A percentile compares a stretch with the other conserved stretches of the same genome.
Conservation (phyloP, 2,329 filamentous ascomycete species). For the Talaromyces sp. region DNA sequence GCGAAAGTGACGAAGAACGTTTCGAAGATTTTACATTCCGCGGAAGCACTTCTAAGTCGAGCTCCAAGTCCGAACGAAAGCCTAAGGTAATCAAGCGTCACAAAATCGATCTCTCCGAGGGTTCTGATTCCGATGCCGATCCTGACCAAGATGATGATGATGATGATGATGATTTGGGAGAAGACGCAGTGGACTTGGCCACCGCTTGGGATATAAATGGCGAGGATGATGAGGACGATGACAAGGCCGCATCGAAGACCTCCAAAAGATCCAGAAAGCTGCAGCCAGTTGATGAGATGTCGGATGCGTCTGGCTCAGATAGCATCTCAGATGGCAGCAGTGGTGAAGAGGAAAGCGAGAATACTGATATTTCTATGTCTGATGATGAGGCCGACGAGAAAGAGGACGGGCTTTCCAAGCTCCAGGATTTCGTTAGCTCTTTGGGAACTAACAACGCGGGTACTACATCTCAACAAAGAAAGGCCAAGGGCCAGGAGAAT, state of each 20-base stretch:
- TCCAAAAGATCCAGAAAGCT: conserved; percentile 28
- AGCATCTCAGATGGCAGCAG: conserved; percentile 31
- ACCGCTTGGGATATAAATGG: conserved; percentile 58
- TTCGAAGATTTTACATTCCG: conserved; percentile 73
- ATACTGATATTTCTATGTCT: conserved; percentile 49
- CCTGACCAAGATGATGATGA: conserved; percentile 35
- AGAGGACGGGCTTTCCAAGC: conserved; percentile 55
- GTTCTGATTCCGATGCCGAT: conserved; percentile 42
- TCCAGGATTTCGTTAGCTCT: conserved; percentile 66
- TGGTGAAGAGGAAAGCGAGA: conserved; percentile 44
- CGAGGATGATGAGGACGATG: conserved; percentile 39
- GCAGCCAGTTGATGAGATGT: conserved; percentile 15
- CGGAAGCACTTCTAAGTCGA: conserved; percentile 51
- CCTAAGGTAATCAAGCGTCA: conserved; percentile 24
- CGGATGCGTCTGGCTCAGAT: conserved; percentile 18
- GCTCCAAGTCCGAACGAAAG: conserved; percentile 37
- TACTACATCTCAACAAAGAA: conserved; percentile 33
- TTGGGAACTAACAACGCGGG: conserved; percentile 48
- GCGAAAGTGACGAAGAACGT: conserved; percentile 79
- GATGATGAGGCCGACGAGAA: conserved; percentile 48
- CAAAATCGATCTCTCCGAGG: conserved; percentile 51
- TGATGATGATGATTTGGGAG: conserved; percentile 60
- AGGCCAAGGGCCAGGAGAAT: conserved; percentile 55
- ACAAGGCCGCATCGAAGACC: conserved; percentile 29
- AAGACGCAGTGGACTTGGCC: conserved; percentile 61